Evolutionary conservation across 2,329 filamentous ascomycete genomes (phyloP), one percentile per base, ranked within the genome.

Genomic region (Pyrenophora teres): DNA sequence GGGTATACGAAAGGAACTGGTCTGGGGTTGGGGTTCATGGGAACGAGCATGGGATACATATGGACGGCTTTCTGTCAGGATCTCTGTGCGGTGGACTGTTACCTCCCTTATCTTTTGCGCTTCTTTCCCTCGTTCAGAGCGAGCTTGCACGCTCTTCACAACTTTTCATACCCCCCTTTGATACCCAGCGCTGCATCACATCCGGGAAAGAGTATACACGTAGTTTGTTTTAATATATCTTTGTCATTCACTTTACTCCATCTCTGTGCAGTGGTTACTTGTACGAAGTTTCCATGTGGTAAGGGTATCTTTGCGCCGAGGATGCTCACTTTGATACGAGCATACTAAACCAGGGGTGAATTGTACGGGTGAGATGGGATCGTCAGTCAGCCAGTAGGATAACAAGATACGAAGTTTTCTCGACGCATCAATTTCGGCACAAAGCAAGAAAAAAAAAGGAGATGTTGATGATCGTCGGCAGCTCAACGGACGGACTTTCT

Each of bases 111-210:
- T 40, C 35, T 3, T 37, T 40, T 18, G 10, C 31, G 6, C 10
- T 43, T 48, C 31, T 48, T 43, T 32, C 40, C 12, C 30, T 39
- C 23, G 18, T 52, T 33, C 27, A 15, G 30, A 43, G 40, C 21
- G 44, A 33, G 32, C 19, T 32, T 45, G 15, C 33, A 41, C 23
- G 32, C 33, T 33, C 27, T 27, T 40, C 27, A 19, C 21, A 23
- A 30, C 5, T 31, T 38, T 46, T 23, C 40, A 30, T 30, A 30
- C 10, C 27, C 27, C 27, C 27, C 27, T 30, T 30, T 30, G 27
- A 30, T 30, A 30, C 27, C 27, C 27, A 30, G 27, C 27, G 10
- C 27, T 9, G 27, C 27, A 30, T 30, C 27, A 12, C 27, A 30
- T 9, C 10, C 27, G 27, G 10, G 10, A 30, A 30, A 13, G 27